phyloP scores from a whole-genome alignment of 2,329 filamentous ascomycete genomes.

The Aspergillus sp. region DNA sequence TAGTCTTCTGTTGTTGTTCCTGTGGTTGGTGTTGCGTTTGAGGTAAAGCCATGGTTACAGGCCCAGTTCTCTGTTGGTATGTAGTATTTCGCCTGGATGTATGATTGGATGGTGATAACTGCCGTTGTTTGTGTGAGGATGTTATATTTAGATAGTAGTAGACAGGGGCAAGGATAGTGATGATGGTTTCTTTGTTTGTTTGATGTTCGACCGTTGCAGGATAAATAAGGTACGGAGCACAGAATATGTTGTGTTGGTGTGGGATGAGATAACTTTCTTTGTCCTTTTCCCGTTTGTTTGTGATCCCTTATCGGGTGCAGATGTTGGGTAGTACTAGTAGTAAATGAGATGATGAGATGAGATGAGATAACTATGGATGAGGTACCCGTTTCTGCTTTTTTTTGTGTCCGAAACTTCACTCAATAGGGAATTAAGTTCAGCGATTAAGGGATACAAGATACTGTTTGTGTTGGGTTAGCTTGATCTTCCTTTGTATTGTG shows the following conservation, averaged over 20 bases:
- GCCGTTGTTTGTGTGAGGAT: not conserved
- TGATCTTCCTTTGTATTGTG: not conserved
- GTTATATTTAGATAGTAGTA: not conserved
- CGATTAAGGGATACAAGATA: not conserved
- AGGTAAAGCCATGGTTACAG: not conserved
- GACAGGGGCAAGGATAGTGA: not conserved
- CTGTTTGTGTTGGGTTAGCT: not conserved
- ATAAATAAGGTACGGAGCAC: not conserved
- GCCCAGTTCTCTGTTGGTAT: too few relatives aligned
- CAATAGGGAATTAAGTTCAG: not conserved
- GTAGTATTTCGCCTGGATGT: not conserved
- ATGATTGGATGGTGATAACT: not conserved
- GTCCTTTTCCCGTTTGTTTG: too few relatives aligned
- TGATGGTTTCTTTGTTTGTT: not conserved
- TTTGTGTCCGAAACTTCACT: not conserved
- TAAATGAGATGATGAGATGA: not conserved
- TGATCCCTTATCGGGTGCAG: too few relatives aligned
- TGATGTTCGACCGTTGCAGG: not conserved
- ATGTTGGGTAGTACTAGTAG: too few relatives aligned
- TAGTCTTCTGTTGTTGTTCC: not conserved
- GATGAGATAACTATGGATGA: not conserved
- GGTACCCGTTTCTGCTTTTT: not conserved
- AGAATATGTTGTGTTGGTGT: not conserved
- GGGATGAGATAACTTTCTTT: not conserved
- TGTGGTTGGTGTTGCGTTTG: not conserved